Base-by-base conservation (phyloP, 352 stramenopile species). In the Globisporangium parvum region DNA sequence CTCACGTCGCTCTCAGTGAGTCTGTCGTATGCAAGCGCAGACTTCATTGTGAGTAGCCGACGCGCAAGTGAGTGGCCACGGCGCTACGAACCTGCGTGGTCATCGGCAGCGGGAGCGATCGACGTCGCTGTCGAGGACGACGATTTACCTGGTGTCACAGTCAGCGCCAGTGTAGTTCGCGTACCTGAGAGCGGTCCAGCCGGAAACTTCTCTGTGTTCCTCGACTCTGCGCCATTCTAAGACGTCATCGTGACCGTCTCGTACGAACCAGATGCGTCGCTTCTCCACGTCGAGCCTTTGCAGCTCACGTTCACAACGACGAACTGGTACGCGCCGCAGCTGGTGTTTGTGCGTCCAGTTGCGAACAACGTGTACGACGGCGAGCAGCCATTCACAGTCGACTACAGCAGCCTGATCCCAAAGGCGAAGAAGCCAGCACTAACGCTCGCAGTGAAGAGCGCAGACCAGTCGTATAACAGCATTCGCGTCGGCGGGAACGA, bases 261-360 rank as follows among this genome's bases (percentile, higher is more conserved):
- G 18, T 86, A 76, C 46, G 58, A 71, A 15, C 42, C 60, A 24
- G 62, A 85, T 39, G 37, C 44, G 1, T 60, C 47, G 3, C 65
- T 91, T 42, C 59, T 88, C 40, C 61, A 60, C 0, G 66, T 72
- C n/a, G 54, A 56, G 11, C 72, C 80, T 2, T 28, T 80, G 26
- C 47, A 70, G 23, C 54, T 91, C 4, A 71, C 51, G 31, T 91
- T 88, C 40, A 72, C 71, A 2, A 45, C 51, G 12, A 56, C 62
- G 4, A 81, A 75, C 51, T 91, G 80, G 80, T 74, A 70, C 37
- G 62, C 60, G 3, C 77, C 74, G 24, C 80, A 91, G 56, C 63
- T 55, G 24, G 55, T 91, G 17, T 50, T 47, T 10, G 66, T 88
- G 57, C 58, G 71, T 39, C 71, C 75, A 0, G 57, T 73, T 31